Base-by-base conservation (phyloP, 2,329 filamentous ascomycete genomes). In the Phaeosphaeria sp. region DNA sequence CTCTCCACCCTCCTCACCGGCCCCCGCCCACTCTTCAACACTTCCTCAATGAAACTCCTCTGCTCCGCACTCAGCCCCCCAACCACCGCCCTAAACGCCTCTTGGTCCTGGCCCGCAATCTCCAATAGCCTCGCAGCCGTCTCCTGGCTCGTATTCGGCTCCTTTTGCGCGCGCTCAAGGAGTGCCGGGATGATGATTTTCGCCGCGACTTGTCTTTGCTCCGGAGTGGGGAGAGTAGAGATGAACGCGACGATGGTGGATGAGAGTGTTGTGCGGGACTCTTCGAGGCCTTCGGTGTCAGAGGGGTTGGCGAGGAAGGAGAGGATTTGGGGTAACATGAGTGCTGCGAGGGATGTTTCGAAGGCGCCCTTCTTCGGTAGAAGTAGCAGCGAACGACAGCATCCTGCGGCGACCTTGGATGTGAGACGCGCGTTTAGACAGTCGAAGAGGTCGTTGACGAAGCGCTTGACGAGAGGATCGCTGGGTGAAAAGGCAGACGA, bases 341-440 rank as follows among this genome's bases (percentile, higher is more conserved):
- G 89, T 50, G 91, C 86, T 1, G 89, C 86, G 51, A 98, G 89
- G 20, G 91, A 88, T 0, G 83, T 72, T 65, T 77, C 72, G 1
- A 73, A 52, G 20, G 68, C 55, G 1, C 58, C 81, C 51, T 86
- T 80, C 65, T 79, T 68, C 52, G 85, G 79, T 67, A 90, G 82
- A 3, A 97, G 80, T 27, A 98, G 83, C 7, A 98, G 84, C 7
- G 93, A 95, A 55, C 93, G 88, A 65, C 94, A 87, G 77, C 95
- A 99, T 71, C 92, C 93, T 60, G 92, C 91, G 1, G 95, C 93
- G 55, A 97, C 93, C 71, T 91, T 96, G 53, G 91, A 90, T 1
- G 92, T 94, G 86, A 92, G 91, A 61, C 89, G 85, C 70, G 90
- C 91, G 51, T 84, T 87, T 21, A 99, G 84, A 74, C 93, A 97